phyloP scores from a whole-genome alignment of 345 rosid genomes.

The Camelina sativa region DNA sequence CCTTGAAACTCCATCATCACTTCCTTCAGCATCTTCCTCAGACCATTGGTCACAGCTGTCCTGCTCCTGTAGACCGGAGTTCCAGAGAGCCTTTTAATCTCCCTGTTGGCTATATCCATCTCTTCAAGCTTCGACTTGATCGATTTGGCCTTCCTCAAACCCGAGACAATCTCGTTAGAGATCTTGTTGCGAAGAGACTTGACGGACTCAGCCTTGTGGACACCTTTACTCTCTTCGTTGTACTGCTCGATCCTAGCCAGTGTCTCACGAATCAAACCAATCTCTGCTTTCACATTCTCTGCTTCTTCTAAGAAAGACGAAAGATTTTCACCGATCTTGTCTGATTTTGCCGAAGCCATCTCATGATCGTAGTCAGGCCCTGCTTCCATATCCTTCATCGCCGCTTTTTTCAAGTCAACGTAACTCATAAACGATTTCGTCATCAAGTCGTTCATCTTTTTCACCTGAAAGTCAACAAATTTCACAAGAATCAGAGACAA shows the following conservation, averaged over 20 bases:
- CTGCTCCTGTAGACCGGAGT: constrained; percentile 79
- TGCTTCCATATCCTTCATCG: constrained; percentile 90
- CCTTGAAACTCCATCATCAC: constrained; percentile 97
- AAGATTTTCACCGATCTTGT: constrained; percentile 67
- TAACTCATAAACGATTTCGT: constrained; percentile 93
- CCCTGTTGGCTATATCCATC: constrained; percentile 82
- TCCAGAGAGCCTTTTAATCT: constrained; percentile 84
- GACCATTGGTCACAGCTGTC: constrained; percentile 76
- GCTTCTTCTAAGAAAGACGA: constrained; percentile 87
- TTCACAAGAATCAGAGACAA: constrained; percentile 10
- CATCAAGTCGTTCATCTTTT: constrained; percentile 93
- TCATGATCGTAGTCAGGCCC: constrained; percentile 71
- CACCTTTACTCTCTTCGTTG: constrained; percentile 79
- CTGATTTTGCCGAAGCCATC: constrained; percentile 44
- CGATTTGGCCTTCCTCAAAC: constrained; percentile 63
- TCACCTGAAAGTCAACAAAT: constrained; percentile 9
- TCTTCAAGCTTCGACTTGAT: constrained; percentile 76
- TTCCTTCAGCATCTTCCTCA: constrained; percentile 81
- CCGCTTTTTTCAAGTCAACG: constrained; percentile 90
- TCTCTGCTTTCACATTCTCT: constrained; percentile 83
- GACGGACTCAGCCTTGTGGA: constrained; percentile 78
- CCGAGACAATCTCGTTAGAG: constrained; percentile 70
- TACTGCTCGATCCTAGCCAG: constrained; percentile 62
- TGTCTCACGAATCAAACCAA: constrained; percentile 69
- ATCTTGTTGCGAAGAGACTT: constrained; percentile 67